Conservation (phyloP, 441 rosid genomes). For the Syzygium malaccense region DNA sequence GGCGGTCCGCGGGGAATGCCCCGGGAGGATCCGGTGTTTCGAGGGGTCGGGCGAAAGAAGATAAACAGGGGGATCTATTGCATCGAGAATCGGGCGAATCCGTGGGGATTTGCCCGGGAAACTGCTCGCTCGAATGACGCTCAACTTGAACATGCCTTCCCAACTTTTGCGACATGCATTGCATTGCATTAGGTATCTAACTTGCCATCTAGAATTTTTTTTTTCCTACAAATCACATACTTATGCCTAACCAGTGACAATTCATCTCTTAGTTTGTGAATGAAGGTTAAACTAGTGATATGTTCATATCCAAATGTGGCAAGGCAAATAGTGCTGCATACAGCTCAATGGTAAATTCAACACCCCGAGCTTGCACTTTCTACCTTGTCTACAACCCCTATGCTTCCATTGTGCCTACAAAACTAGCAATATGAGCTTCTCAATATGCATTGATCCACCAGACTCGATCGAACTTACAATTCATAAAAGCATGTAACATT, state of each 20-base stretch:
- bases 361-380: not conserved
- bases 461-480: not conserved
- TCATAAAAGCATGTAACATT: not conserved
- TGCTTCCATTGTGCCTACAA: not conserved
- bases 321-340: not conserved
- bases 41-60: not conserved
- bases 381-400: not conserved
- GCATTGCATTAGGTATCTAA: not conserved
- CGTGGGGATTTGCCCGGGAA: not conserved
- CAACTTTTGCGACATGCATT: not conserved
- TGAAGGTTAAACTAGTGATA: not conserved
- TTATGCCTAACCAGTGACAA: not conserved
- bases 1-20: constrained; percentile 17
- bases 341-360: not conserved
- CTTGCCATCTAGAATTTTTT: not conserved
- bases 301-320: not conserved
- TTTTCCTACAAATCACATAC: not conserved
- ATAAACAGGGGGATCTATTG: not conserved
- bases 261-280: not conserved
- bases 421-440: not conserved
- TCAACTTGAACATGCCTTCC: not conserved
- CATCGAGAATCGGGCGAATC: not conserved
- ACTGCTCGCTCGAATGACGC: not conserved
- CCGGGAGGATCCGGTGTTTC: not conserved
- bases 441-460: not conserved